Base-by-base conservation (phyloP, 2,329 filamentous ascomycete genomes). In the Bipolaris oryzae region DNA sequence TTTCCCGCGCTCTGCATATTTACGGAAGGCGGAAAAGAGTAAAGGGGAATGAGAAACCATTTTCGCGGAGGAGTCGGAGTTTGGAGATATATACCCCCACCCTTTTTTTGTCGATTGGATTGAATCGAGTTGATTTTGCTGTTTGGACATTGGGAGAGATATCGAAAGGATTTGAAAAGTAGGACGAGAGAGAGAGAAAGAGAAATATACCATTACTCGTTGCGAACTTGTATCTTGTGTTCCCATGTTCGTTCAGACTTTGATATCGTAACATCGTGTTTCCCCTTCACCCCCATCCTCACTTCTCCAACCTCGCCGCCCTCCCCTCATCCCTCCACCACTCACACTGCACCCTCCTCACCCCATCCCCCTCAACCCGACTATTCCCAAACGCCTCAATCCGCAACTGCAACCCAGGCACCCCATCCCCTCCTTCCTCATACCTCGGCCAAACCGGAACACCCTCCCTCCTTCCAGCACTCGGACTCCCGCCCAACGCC, bases 401-500 rank as follows among this genome's bases (percentile, higher is more conserved):
- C 13, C 62, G 46, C 42, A 69, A 31, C 44, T 69, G 67, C 20
- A 69, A 45, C 7, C 65, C 68, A 0, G 60, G 64, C 10, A 23
- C 21, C 21, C 21, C 46, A 1, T 44, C 51, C 9, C 39, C 46
- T 6, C 34, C 42, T 46, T 71, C 50, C 9, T 57, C 60, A 53
- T 81, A 81, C 28, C 49, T 64, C 1, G 78, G 78, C 79, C 78
- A 81, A 1, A 66, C 63, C 48, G 68, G 69, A 23, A 70, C 45
- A 23, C 62, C 73, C 5, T 42, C 51, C 25, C 62, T 54, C 15
- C 57, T 57, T 9, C 62, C 63, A 0, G 48, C 53, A 54, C 78
- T 81, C 5, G 79, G 79, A 56, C 79, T 70, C 13, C 75, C 67
- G 13, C 75, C 67, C 25, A 74, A 63, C 5, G 70, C 65, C 4